Base-by-base conservation (phyloP, 2,329 filamentous ascomycete species). In the Clonostachys solani region DNA sequence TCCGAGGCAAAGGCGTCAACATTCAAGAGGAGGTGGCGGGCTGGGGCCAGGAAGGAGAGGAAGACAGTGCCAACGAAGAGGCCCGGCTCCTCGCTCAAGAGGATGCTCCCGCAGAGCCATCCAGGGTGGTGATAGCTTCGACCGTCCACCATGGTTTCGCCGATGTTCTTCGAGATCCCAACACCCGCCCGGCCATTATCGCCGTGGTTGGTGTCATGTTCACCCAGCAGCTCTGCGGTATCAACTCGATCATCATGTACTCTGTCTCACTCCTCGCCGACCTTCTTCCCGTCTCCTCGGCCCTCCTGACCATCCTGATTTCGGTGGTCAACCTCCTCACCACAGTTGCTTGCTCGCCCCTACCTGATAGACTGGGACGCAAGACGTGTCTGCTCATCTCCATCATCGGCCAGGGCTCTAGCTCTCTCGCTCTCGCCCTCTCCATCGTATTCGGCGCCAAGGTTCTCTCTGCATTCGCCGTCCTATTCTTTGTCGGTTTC, bases 211-310 rank as follows among this genome's bases (percentile, higher is more conserved):
- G 89, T 1, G 85, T 95, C 55, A 96, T 97, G 92, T 77, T 92
- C 49, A 86, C 89, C 1, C 94, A 97, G 64, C 94, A 99, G 64
- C 76, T 96, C 36, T 92, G 88, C 49, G 92, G 90, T 42, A 92
- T 97, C 71, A 97, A 99, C 77, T 92, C 87, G 49, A 92, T 97
- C 60, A 87, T 97, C 68, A 96, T 99, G 92, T 99, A 99, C 67
- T 95, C 92, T 3, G 94, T 97, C 6, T 91, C 89, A 1, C 82
- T 99, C 2, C 79, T 99, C 13, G 83, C 87, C 33, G 83, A 84
- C 52, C 78, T 97, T 2, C 79, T 99, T 0, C 87, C 89, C 5
- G 81, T 90, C 42, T 90, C 84, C 51, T 92, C 92, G 0, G 86
- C 87, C 0, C 71, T 95, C 2, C 77, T 99, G 45, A 95, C 92